Base-by-base conservation (phyloP, 2,329 filamentous ascomycete genomes). In the Hypomyces rosellus region DNA sequence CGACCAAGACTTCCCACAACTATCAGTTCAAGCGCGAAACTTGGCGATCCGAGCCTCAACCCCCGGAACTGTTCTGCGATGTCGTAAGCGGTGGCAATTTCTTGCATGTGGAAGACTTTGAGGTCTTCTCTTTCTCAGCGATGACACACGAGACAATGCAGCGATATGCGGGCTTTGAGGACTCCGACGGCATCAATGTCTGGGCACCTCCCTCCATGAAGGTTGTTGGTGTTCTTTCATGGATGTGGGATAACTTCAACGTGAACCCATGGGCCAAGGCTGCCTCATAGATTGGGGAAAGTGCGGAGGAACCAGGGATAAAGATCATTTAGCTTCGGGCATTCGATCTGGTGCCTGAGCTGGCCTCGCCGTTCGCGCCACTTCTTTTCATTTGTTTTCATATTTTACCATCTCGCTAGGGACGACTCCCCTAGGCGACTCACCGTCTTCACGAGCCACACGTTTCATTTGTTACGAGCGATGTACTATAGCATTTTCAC, bases 171-270 rank as follows among this genome's bases (percentile, higher is more conserved):
- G 45, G 39, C 34, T 33, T 34, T n/a, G 50, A 52, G 14, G 50
- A 52, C 34, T 36, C 40, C 22, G 50, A 52, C 12, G 50, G 50
- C 25, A 45, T 52, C 15, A 42, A 36, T 13, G 42, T 52, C 30
- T 52, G 50, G 50, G 33, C 50, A 13, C 50, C 50, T 15, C 50
- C 50, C 16, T 38, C 36, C 14, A 38, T 38, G 36, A 38, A 38
- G 36, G 50, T 52, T 7, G 50, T 52, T 34, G 50, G 50, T 34
- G 48, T 52, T 8, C 44, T 52, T 42, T 48, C 46, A 18, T 52
- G 50, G 50, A 46, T 52, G 50, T 52, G 50, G 50, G 50, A 52
- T 39, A 36, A 52, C 36, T 42, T 52, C 34, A 13, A 25, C n/a
- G 44, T 43, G 13, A 45, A 41, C 6, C 39, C 40, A 3, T 45